Evolutionary conservation across 1,284 basidiomycete species (phyloP).

Genomic region (Cryptococcus sp.): DNA sequence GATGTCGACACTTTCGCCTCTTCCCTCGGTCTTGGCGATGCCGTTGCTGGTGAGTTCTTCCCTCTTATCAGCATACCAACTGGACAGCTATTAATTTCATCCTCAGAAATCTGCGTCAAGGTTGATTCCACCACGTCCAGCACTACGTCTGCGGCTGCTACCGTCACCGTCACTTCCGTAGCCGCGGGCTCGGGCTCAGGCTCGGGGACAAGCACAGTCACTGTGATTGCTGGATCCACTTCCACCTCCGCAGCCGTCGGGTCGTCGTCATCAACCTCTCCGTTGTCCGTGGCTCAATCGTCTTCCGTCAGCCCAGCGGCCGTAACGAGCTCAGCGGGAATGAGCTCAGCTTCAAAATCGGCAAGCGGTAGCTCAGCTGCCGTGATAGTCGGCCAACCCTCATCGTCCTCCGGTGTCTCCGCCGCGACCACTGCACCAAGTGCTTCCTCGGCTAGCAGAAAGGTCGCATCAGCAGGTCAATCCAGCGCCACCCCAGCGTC

Average conservation of each 20-base stretch:
- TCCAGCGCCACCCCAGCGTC: too few relatives aligned
- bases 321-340: too few relatives aligned
- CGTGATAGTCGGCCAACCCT: too few relatives aligned
- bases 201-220: neutral
- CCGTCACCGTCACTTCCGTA: neutral
- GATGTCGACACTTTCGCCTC: conserved; percentile 5
- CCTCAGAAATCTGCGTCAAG: conserved; percentile 14
- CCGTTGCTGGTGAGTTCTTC: conserved; percentile 9
- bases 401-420: too few relatives aligned
- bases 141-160: neutral
- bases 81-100: neutral
- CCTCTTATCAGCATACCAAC: too few relatives aligned
- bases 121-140: conserved; percentile 5
- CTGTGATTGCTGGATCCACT: neutral
- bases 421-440: too few relatives aligned
- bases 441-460: too few relatives aligned
- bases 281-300: neutral
- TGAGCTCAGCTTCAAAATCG: too few relatives aligned
- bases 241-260: neutral
- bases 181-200: neutral
- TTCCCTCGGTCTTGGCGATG: conserved; percentile 6
- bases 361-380: too few relatives aligned
- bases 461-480: too few relatives aligned
- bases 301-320: neutral
- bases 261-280: neutral